Evolutionary conservation across 2,329 filamentous ascomycete genomes (phyloP), one percentile per base, ranked within the genome.

Genomic region (Ophiognomonia clavigignenti-juglandacearum): DNA sequence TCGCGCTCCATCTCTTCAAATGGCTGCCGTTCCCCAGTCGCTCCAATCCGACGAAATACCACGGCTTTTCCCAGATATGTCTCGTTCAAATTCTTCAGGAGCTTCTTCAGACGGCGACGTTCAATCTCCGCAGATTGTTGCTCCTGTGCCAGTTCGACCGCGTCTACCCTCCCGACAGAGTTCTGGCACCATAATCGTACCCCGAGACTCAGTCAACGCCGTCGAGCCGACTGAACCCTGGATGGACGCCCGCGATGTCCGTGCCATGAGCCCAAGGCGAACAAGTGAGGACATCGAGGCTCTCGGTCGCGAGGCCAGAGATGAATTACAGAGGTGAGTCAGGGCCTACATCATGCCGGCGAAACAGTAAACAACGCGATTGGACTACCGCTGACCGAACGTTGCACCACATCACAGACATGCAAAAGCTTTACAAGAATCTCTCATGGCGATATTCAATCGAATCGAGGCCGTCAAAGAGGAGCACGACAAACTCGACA

Each of bases 401-500:
- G 53, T 38, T 56, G 48, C 44, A 47, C 39, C 27, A 39, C 39
- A 23, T 34, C 11, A 24, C 60, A 96, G 91, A 64, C 90, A 96
- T 69, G 91, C 92, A 50, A 88, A 89, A 65, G 80, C 82, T 39
- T 74, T 97, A 23, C 93, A 98, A 67, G 88, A 90, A 45, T 95
- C 89, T 23, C 80, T 98, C 27, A 76, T 95, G 52, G 88, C 86
- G 53, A 86, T 97, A 36, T 89, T 96, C 56, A 88, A 96, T 67
- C 86, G 90, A 43, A 95, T 97, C 64, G 93, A 98, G 62, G 88
- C 88, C 24, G 91, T 97, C 54, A 88, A 90, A 66, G 85, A 87
- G 57, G 92, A 97, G 63, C 91, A 98, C 63, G 89, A 96, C 70
- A 96, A 96, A 68, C 82, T 98, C 45, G 91, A 97, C 67, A 93